Evolutionary conservation across 2,329 filamentous ascomycete species (phyloP).

Genomic region (Aureobasidium sp.): DNA sequence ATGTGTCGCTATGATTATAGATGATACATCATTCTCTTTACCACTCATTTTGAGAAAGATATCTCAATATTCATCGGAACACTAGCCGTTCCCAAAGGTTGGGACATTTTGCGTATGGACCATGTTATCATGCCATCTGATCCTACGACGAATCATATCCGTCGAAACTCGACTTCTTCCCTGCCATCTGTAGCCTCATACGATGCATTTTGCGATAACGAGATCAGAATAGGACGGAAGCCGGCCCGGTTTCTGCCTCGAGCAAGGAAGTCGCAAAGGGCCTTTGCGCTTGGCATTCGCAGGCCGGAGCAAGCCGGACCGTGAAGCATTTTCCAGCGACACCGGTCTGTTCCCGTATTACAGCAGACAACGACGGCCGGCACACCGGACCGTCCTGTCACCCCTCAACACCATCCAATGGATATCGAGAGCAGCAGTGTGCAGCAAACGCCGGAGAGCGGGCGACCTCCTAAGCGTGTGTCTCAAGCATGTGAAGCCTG

Average conservation of each 20-base stretch:
- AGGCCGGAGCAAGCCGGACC: neutral
- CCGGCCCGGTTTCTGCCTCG: neutral
- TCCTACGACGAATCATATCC: neutral
- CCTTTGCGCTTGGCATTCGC: neutral
- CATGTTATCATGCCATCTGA: neutral
- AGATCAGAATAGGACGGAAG: neutral
- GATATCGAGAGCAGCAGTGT: neutral
- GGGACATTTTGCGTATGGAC: neutral
- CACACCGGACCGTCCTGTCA: neutral
- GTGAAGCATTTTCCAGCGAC: neutral
- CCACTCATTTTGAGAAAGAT: neutral
- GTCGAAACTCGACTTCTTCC: neutral
- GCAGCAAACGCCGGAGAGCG: conserved; percentile 6
- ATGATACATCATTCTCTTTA: neutral
- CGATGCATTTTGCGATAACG: neutral
- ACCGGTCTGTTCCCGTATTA: neutral
- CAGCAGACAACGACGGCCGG: neutral
- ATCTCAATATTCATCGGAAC: neutral
- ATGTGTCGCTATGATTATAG: neutral
- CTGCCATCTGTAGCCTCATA: neutral
- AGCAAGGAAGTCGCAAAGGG: neutral
- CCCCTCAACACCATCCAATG: conserved; percentile 5
- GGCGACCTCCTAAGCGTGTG: conserved; percentile 5
- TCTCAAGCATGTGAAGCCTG: conserved; percentile 9
- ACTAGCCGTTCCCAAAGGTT: neutral